Conservation (phyloP, 208 protist genomes). For the Leishmania major region DNA sequence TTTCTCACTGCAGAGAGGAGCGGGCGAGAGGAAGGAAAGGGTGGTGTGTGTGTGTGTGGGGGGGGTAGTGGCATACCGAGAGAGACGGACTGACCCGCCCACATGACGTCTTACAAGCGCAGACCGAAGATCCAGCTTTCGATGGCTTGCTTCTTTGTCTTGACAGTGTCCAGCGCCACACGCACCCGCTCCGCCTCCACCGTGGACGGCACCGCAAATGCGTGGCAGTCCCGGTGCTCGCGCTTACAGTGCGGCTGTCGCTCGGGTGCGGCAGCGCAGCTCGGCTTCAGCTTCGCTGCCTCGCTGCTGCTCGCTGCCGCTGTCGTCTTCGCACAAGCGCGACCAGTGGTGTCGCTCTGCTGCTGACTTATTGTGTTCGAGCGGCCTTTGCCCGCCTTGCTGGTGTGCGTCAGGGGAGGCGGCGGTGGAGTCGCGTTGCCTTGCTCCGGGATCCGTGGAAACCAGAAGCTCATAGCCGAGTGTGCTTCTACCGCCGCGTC, state of each 20-base stretch:
- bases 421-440: neutral
- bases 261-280: neutral
- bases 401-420: neutral
- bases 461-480: neutral
- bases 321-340: neutral
- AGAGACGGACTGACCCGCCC: neutral
- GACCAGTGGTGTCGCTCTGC: neutral
- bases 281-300: neutral
- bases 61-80: neutral
- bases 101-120: neutral
- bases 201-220: neutral
- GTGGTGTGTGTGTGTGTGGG: too few relatives aligned
- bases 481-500: neutral
- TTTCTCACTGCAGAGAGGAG: neutral
- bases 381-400: neutral
- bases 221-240: neutral
- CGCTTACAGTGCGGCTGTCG: neutral
- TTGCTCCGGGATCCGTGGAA: neutral
- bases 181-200: constrained; percentile 16
- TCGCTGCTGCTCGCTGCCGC: neutral
- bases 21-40: neutral
- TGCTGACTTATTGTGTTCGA: neutral
- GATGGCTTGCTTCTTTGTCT: constrained; percentile 32
- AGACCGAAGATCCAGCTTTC: constrained; percentile 27
- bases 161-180: constrained; percentile 22